Base-by-base conservation (phyloP, 2,329 filamentous ascomycete species). In the Aspergillus costaricaensis region DNA sequence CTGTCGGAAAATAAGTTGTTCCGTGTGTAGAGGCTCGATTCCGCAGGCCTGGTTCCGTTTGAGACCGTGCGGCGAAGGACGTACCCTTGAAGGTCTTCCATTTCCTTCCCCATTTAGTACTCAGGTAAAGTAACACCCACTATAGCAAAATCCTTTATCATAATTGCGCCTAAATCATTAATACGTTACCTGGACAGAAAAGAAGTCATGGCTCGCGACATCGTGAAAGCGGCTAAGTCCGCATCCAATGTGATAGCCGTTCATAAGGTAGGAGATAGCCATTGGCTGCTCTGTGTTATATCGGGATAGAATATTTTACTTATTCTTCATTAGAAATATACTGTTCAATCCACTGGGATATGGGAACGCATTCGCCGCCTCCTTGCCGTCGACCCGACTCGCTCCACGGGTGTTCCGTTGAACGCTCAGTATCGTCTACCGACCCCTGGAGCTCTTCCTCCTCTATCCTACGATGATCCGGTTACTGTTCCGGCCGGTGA, bases 401-500 rank as follows among this genome's bases (percentile, higher is more conserved):
- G 95, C 67, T 97, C 93, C 67, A 92, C 90, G 72, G 95, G 95
- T 77, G 82, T 99, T 19, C 95, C 95, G 50, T 82, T 99, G 72
- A 98, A 98, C 85, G 88, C 92, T 43, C 89, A 93, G 82, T 97
- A 86, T 85, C 93, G 95, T 70, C 89, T 91, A 79, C 95, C 95
- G 62, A 80, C 93, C 53, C 95, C 90, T 9, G 92, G 90, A 66
- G 83, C 81, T 67, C 81, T 86, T 71, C 88, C 91, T 70, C 91
- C 91, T 38, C 80, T 85, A 59, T 77, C 77, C 61, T 95, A 94
- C 81, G 86, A 91, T 76, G 92, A 96, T 75, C 91, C 91, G 21
- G 90, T 94, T 61, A 96, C 91, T 14, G 61, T 89, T 0, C 92
- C 92, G n/a, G 91, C 92, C 2, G 91, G 85, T 67, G 92, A 96